Evolutionary conservation across 768 basidiomycete genomes (phyloP).

Genomic region (Mycena albidolilacea): DNA sequence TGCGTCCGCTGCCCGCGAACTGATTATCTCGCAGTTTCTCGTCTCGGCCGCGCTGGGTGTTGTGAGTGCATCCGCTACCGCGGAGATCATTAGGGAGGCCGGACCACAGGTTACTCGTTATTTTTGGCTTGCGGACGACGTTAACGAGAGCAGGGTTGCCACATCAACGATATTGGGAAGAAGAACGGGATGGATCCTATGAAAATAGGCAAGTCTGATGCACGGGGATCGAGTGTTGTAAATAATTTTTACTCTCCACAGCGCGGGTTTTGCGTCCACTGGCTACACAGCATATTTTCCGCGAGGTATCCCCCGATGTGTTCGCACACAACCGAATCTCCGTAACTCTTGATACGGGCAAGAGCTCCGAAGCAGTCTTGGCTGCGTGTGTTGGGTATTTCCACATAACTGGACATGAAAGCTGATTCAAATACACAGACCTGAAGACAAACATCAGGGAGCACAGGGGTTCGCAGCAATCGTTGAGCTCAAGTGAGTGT

Average conservation of each 20-base stretch:
- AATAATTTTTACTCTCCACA: constrained; percentile 4
- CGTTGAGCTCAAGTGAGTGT: constrained; percentile 22
- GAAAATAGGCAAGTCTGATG: constrained; percentile 44
- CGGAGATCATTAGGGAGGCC: constrained; percentile 49
- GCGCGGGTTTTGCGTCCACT: constrained; percentile 49
- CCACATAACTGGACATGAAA: no score
- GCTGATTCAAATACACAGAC: constrained; percentile 24
- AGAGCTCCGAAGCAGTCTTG: constrained; percentile 21
- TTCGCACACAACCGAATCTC: constrained; percentile 47
- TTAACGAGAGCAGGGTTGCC: constrained; percentile 42
- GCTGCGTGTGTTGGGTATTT: constrained; percentile 1
- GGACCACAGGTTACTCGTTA: constrained; percentile 43
- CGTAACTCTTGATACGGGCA: constrained; percentile 36
- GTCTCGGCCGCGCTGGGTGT: constrained; percentile 42
- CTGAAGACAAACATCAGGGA: constrained; percentile 41
- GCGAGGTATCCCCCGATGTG: constrained; percentile 48
- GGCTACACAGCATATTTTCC: constrained; percentile 48
- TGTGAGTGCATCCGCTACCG: constrained; percentile 44
- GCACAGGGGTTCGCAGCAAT: constrained; percentile 41
- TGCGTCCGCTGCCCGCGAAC: background rate
- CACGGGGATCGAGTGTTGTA: background rate
- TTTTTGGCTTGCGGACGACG: background rate
- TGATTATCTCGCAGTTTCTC: constrained; percentile 33
- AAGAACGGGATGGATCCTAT: constrained; percentile 39
- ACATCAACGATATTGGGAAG: constrained; percentile 49